Percentiles rank a stretch among this genome's conserved stretches.
Conservation (phyloP, 2,329 filamentous ascomycete species). For the Neofusicoccum laricinum region DNA sequence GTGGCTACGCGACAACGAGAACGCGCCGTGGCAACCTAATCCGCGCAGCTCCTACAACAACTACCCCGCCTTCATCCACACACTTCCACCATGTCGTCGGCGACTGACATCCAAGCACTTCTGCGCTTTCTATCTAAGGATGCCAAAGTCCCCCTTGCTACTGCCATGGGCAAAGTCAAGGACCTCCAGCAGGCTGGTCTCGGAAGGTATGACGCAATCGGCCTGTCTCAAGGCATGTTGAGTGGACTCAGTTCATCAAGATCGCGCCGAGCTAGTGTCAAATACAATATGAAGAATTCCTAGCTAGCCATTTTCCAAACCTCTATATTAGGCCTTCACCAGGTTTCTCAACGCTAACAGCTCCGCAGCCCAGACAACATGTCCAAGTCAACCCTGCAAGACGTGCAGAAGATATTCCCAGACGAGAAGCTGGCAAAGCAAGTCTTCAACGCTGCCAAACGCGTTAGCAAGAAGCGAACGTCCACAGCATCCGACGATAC, state of each 20-base stretch:
- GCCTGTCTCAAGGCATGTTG: neutral
- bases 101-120: conserved; percentile 43
- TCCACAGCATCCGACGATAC: conserved; percentile 31
- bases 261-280: no score
- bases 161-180: conserved; percentile 54
- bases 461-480: conserved; percentile 53
- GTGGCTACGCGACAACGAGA: neutral
- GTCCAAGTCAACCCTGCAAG: conserved; percentile 46
- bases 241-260: no score
- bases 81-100: conserved; percentile 27
- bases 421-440: conserved; percentile 58
- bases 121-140: conserved; percentile 59
- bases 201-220: conserved; percentile 19
- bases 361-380: conserved; percentile 43
- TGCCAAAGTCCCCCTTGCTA: conserved; percentile 54
- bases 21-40: neutral
- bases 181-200: conserved; percentile 52
- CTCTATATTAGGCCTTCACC: neutral
- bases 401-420: conserved; percentile 42
- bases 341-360: neutral
- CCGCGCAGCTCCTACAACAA: neutral
- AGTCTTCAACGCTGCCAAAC: conserved; percentile 56
- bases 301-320: no score
- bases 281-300: no score
- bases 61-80: neutral